These are phyloP conservation scores for Lachancea fermentati DNA, from an alignment of 805 yeast species.

Conservation along the genomic window DNA sequence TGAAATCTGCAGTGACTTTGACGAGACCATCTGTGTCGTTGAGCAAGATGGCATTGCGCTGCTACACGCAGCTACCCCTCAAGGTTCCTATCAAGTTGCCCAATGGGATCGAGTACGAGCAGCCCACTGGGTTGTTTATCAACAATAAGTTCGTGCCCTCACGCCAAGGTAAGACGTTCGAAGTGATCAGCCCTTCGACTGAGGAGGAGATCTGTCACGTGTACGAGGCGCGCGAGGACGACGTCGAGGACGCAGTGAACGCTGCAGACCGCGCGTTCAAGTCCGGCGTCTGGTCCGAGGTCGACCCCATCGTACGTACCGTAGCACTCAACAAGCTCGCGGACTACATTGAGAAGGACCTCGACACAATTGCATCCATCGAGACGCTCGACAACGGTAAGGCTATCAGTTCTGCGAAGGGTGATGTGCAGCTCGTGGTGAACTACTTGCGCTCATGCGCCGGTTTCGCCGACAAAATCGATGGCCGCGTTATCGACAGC, in stretches of 20 bases:
- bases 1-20: neutral
- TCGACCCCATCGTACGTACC: conserved; percentile 66
- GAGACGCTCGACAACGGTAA: conserved; percentile 91
- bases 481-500: conserved; percentile 71
- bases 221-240: conserved; percentile 72
- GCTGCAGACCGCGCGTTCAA: conserved; percentile 80
- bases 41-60: conserved; percentile 16
- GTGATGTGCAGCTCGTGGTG: conserved; percentile 68
- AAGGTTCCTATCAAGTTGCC: conserved; percentile 55
- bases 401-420: conserved; percentile 61
- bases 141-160: conserved; percentile 70
- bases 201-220: conserved; percentile 65
- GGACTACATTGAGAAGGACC: conserved; percentile 64
- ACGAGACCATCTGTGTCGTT: neutral
- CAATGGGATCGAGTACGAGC: conserved; percentile 66
- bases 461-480: conserved; percentile 86
- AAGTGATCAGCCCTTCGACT: conserved; percentile 62
- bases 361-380: conserved; percentile 67
- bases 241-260: conserved; percentile 77
- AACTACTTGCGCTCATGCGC: conserved; percentile 77
- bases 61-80: conserved; percentile 36
- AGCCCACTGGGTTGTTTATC: conserved; percentile 80
- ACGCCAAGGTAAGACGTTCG: conserved; percentile 53
- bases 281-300: conserved; percentile 68
- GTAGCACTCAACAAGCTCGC: conserved; percentile 64